A percentile compares a stretch with the other conserved stretches of the same genome.
These are phyloP conservation scores for Neurospora sp. DNA, from an alignment of 2,329 filamentous ascomycete species.

Conservation along the genomic window DNA sequence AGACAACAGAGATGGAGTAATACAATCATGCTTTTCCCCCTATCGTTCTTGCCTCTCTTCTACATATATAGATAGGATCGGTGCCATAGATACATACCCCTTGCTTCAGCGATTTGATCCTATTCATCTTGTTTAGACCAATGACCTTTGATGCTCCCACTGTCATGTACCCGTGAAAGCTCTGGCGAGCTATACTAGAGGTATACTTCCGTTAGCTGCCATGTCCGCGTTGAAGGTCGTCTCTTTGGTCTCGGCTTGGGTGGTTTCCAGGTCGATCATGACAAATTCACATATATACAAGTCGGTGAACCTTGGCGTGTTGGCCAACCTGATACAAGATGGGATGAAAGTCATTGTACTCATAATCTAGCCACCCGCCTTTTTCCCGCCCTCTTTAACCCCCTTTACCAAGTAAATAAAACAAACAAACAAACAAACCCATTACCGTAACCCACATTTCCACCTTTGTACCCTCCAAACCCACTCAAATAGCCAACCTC, in stretches of 20 bases:
- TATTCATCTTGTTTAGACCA: neutral
- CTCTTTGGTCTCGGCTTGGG: neutral
- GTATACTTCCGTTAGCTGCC: neutral
- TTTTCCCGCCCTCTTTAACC: neutral
- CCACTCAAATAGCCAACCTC: conserved; percentile 31
- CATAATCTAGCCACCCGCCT: neutral
- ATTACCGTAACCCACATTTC: neutral
- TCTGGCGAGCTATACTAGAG: neutral
- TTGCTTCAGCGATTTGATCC: neutral
- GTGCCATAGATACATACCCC: neutral
- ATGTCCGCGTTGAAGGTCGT: neutral
- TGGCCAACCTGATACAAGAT: neutral
- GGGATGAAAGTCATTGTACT: neutral
- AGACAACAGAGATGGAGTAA: neutral
- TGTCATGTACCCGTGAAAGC: neutral
- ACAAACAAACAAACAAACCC: neutral
- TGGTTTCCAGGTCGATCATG: neutral
- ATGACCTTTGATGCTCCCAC: neutral
- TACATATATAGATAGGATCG: neutral
- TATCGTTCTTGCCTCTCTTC: neutral
- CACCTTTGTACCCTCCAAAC: no score
- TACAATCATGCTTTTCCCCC: neutral
- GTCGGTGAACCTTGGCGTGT: no score
- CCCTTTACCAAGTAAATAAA: neutral
- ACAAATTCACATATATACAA: neutral